Base-by-base conservation (phyloP, 2,329 filamentous ascomycete species). In the Macroventuria anomochaeta region DNA sequence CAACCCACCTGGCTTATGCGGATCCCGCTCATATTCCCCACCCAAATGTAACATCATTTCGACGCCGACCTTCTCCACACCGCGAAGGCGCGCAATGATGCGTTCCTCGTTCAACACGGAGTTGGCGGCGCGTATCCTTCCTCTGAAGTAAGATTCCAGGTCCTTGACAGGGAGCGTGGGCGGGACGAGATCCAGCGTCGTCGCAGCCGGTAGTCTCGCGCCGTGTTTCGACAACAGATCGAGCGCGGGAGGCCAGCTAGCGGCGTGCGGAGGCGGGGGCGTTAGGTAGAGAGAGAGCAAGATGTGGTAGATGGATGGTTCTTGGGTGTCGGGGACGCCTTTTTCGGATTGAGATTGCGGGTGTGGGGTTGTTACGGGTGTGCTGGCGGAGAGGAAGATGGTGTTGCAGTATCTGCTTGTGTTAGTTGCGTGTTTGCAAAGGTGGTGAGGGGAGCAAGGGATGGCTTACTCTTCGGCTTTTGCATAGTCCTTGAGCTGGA, bases 181-280 rank as follows among this genome's bases (percentile, higher is more conserved):
- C 0, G 95, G 95, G 37, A 99, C 93, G 18, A 99, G 82, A 17
- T 89, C 86, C 7, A 99, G 81, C 0, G 93, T 96, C 28, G 90
- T 93, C 4, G 87, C 85, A 0, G 95, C 92, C 0, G 96, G 93
- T 5, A 99, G 84, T 10, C 95, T 89, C 10, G 93, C 91, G 40
- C 95, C 95, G 70, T 99, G 95, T 64, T 90, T 90, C 36, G 90
- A 92, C n/a, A 99, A 85, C 15, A 99, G 84, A 26, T 89, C 85
- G 5, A 99, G 82, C 0, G 95, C 95, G 1, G 93, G 91, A 1
- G 82, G 83, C 70, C 92, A 88, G 60, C 89, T 88, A 7, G 87
- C 84, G 53, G 85, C 76, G 65, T 96, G 83, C 0, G 89, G 87
- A 8, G 87, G 79, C 1, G 90, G 88, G 0, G 95, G 95, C 2